These are phyloP conservation scores for Lachancea nothofagi DNA, from an alignment of 805 yeast species.

Conservation along the genomic window DNA sequence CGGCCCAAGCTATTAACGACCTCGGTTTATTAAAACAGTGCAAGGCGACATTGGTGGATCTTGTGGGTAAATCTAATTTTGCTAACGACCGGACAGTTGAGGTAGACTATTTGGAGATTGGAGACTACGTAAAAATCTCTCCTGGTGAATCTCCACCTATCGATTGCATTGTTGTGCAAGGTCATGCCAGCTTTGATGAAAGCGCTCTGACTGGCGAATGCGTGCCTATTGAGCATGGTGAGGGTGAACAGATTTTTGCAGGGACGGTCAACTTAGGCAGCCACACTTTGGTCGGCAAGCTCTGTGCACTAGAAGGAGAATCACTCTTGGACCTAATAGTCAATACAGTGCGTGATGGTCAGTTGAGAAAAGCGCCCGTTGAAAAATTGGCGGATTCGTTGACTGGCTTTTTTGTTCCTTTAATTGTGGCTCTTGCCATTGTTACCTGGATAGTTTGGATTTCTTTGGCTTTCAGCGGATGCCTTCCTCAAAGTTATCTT, in stretches of 20 bases:
- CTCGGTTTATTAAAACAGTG: conserved; percentile 48
- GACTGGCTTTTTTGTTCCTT: conserved; percentile 70
- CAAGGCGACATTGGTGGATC: conserved; percentile 38
- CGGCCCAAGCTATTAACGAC: conserved; percentile 57
- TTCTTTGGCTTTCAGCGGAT: conserved; percentile 47
- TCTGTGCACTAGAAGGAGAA: conserved; percentile 54
- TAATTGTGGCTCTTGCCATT: conserved; percentile 55
- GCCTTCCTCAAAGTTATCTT: conserved; percentile 48
- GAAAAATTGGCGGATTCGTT: conserved; percentile 63
- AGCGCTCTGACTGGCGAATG: conserved; percentile 61
- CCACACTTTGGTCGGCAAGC: conserved; percentile 46
- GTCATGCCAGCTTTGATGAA: conserved; percentile 49
- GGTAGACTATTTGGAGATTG: conserved; percentile 44
- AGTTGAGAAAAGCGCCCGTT: conserved; percentile 64
- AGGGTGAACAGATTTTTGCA: conserved; percentile 65
- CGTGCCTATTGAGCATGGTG: conserved; percentile 47
- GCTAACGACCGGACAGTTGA: conserved; percentile 34
- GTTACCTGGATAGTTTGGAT: conserved; percentile 69
- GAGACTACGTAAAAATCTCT: conserved; percentile 43
- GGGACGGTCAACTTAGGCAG: conserved; percentile 67
- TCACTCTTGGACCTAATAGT: conserved; percentile 68
- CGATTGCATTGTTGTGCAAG: conserved; percentile 48
- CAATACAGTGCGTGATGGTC: conserved; percentile 66
- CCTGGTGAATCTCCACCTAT: conserved; percentile 59
- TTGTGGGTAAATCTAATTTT: conserved; percentile 14